Evolutionary conservation across 805 yeast species (phyloP).

Genomic region (Yamadazyma paraphyllophila): DNA sequence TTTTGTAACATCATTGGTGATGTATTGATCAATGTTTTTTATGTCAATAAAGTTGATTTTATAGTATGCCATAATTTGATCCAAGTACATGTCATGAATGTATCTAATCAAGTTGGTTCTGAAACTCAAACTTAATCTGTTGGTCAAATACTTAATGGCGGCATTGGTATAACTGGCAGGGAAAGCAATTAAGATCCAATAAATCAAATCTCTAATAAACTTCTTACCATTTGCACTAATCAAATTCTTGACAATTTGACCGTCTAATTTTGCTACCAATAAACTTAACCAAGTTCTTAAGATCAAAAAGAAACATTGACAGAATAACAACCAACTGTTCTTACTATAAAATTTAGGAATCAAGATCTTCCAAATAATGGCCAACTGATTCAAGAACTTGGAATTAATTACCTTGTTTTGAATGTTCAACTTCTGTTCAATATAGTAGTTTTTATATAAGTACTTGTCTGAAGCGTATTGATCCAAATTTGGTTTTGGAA

Average conservation of each 20-base stretch:
- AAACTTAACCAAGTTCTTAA: constrained; percentile 86
- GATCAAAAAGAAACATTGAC: constrained; percentile 73
- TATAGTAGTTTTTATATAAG: constrained; percentile 46
- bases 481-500: constrained; percentile 49
- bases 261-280: constrained; percentile 84
- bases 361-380: constrained; percentile 74
- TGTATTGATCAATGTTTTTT: constrained; percentile 78
- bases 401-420: constrained; percentile 47
- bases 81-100: constrained; percentile 86
- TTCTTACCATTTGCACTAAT: constrained; percentile 76
- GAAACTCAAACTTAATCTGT: constrained; percentile 75
- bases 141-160: constrained; percentile 77
- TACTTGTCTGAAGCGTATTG: constrained; percentile 56
- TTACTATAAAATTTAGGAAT: constrained; percentile 70
- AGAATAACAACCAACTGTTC: constrained; percentile 60
- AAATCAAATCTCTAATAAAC: constrained; percentile 71
- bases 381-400: constrained; percentile 67
- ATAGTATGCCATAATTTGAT: constrained; percentile 76
- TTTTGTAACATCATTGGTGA: constrained; percentile 78
- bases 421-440: constrained; percentile 29
- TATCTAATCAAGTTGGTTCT: constrained; percentile 81
- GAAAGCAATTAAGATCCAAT: constrained; percentile 87
- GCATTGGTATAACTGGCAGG: constrained; percentile 94
- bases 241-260: constrained; percentile 85
- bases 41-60: constrained; percentile 50